Base-by-base conservation (phyloP, 305 asterid species). In the Fraxinus nigra region DNA sequence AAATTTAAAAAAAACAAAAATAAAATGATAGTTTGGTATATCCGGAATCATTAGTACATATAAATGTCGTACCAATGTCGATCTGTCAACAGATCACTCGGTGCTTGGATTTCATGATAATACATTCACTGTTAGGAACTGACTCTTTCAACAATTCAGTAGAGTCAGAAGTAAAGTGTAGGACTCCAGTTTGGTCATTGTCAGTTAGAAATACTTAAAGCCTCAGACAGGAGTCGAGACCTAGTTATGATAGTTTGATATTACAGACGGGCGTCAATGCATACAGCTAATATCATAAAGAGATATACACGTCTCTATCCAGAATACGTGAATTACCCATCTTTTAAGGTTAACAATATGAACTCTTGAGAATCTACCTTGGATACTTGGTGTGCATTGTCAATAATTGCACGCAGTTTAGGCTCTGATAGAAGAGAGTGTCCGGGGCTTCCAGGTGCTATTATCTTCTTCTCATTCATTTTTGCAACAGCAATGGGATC, bases 331-430 rank as follows among this genome's bases (percentile, higher is more conserved):
- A 65, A 26, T 65, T 65, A 26, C 34, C n/a, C 18, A 65, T 65
- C 74, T 67, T 28, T 28, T 67, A 26, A 69, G 38, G 20, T 69
- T 30, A 13, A 69, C 35, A 69, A 3, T 11, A 13, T 30, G 37
- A 69, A 26, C 38, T 69, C 7, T 69, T 69, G 75, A 28, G 75
- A 69, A 26, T 30, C 75, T 81, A 88, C 91, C 90, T 88, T 88
- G 81, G 76, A 79, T 51, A 84, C 78, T 87, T 87, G 90, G 56
- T 87, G 87, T 24, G 88, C 91, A 86, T 86, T 88, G 74, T 86
- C 90, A 80, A 86, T 84, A 69, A 88, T 84, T 54, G 90, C 86
- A 51, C 90, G 90, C 59, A 88, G 77, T 72, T 83, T 85, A 28
- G 87, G 84, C 54, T 86, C 91, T 67, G 91, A 86, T n/a, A 88